Evolutionary conservation across 129 eudicot species (phyloP), one percentile per base, ranked within the genome.

Genomic region (Calendula officinalis): DNA sequence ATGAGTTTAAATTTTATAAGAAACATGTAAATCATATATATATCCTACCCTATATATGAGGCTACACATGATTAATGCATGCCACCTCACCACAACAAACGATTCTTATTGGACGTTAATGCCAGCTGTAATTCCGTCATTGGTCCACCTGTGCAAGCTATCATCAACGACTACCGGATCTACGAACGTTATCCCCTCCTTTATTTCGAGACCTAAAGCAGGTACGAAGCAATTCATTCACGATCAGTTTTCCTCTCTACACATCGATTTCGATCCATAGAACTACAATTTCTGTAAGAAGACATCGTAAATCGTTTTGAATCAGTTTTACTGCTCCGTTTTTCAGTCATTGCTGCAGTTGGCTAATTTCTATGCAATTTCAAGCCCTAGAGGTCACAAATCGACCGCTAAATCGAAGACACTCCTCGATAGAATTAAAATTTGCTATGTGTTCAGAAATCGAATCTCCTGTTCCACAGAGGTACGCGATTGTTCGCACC

Each of bases 291-390:
- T 17, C 47, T 48, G 5, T 42, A 7, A 17, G 56, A 36, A 72
- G 51, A 34, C 43, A 16, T 17, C 35, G 51, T 16, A 17, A 36
- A 8, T 73, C 37, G 60, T 36, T 35, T 44, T 9, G 52, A 37
- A 12, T 32, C 56, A 35, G 50, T 52, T 6, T 34, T 5, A 35
- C 40, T 60, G 71, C 49, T 3, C 47, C 64, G 65, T 60, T 65
- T 49, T 3, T 30, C 79, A 91, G 98, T 80, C 91, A 16, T 68
- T 92, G 47, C 73, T 92, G 64, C 90, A 88, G 82, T 83, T 88
- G 14, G 91, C 95, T 30, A 92, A 92, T 79, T 88, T 75, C 82
- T 92, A 92, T 67, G 87, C 98, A 1, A 67, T 88, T 49, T 81
- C 83, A 22, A 35, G 70, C 51, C 82, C 83, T 57, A 12, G 58